A percentile compares a stretch with the other conserved stretches of the same genome.
These are phyloP conservation scores for Nicotiana sylvestris DNA, from an alignment of 257 asterid species.

Conservation along the genomic window DNA sequence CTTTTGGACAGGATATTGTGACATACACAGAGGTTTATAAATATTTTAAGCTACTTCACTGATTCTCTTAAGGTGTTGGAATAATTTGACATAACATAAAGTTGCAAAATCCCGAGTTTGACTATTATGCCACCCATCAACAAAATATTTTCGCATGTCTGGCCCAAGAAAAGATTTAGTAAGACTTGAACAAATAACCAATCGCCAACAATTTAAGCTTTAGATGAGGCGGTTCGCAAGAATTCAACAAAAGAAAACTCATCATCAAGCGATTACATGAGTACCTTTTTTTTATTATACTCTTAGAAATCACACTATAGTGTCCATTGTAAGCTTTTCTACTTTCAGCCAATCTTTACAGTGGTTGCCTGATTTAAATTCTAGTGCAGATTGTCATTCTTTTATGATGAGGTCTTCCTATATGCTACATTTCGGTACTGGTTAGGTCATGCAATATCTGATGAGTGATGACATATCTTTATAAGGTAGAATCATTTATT, in stretches of 20 bases:
- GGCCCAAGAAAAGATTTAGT: not conserved
- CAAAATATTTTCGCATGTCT: not conserved
- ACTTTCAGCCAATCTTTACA: not conserved
- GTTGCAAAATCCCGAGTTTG: not conserved
- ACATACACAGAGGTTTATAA: not conserved
- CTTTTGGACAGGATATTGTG: not conserved
- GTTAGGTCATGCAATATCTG: not conserved
- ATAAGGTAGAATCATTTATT: not conserved
- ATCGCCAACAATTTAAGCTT: not conserved
- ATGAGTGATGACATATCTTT: conserved; percentile 1
- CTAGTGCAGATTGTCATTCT: conserved; percentile 4
- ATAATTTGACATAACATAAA: not conserved
- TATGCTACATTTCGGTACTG: not conserved
- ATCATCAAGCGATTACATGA: not conserved
- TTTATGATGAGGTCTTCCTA: not conserved
- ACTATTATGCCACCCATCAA: not conserved
- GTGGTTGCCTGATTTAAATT: not conserved
- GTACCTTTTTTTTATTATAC: not conserved
- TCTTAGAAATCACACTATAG: not conserved
- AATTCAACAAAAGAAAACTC: not conserved
- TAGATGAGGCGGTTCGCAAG: not conserved
- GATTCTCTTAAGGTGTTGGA: not conserved
- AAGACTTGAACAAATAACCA: not conserved
- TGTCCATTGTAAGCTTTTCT: not conserved
- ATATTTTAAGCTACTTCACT: no score